Conservation (phyloP, 805 yeast genomes). For the Suhomyces prunicola region DNA sequence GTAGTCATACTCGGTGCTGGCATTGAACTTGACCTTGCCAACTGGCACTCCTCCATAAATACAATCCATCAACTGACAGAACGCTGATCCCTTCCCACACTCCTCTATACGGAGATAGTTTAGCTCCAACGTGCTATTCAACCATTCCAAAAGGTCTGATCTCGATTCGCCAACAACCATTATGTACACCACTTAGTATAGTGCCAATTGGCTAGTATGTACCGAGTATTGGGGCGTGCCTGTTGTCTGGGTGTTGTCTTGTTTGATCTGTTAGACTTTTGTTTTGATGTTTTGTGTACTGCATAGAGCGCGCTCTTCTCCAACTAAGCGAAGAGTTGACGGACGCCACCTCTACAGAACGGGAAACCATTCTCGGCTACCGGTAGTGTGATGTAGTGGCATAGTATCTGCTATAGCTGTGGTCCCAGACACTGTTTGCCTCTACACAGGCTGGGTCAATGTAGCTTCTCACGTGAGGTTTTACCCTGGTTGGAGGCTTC, state of each 20-base stretch:
- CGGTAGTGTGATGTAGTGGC: too few relatives aligned
- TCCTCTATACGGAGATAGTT: constrained; percentile 79
- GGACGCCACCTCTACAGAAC: not conserved
- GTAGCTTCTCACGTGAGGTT: not conserved
- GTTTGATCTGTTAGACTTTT: not conserved
- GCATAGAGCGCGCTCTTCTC: not conserved
- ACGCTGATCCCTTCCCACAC: constrained; percentile 94
- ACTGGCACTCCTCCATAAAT: constrained; percentile 81
- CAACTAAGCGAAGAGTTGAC: not conserved
- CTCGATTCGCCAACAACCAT: constrained; percentile 65
- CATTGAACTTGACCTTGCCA: constrained; percentile 69
- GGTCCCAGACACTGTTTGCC: too few relatives aligned
- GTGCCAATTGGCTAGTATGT: not conserved
- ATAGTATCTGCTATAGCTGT: too few relatives aligned
- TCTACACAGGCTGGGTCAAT: too few relatives aligned
- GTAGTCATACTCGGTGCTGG: constrained; percentile 70
- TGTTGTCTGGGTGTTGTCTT: not conserved
- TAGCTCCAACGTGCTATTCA: constrained; percentile 66
- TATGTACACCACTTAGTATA: not conserved
- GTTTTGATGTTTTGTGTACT: not conserved
- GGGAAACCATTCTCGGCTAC: too few relatives aligned
- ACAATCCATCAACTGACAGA: constrained; percentile 87
- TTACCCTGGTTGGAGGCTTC: not conserved
- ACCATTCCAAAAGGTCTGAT: constrained; percentile 80
- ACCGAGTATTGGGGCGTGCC: not conserved